These are phyloP conservation scores for Flammula alnicola DNA, from an alignment of 1,284 basidiomycete genomes.

Conservation along the genomic window DNA sequence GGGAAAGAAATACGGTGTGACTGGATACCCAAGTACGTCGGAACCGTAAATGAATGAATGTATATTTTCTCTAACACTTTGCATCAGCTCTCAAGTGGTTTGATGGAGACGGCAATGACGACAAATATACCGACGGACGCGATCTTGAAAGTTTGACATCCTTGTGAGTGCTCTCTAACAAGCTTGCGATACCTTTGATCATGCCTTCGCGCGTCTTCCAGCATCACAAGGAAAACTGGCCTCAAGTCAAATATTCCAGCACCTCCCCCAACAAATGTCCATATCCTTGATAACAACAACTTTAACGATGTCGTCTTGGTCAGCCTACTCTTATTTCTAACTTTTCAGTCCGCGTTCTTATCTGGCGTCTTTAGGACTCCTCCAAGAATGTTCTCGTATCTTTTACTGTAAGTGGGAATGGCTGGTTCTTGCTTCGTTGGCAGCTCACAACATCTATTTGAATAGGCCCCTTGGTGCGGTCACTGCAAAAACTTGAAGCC, in stretches of 20 bases:
- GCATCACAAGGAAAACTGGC: conserved; percentile 76
- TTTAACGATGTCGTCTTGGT: conserved; percentile 81
- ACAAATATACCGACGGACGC: conserved; percentile 79
- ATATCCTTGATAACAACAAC: conserved; percentile 70
- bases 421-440: conserved; percentile 1
- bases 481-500: conserved; percentile 91
- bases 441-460: conserved; percentile 7
- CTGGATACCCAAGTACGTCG: conserved; percentile 82
- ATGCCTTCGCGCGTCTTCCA: conserved; percentile 38
- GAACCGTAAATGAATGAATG: conserved; percentile 13
- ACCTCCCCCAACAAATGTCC: conserved; percentile 77
- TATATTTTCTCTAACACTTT: conserved; percentile 59
- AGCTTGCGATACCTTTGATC: not conserved
- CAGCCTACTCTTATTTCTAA: conserved; percentile 26
- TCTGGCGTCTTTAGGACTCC: conserved; percentile 54
- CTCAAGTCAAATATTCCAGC: conserved; percentile 87
- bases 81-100: conserved; percentile 99
- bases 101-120: conserved; percentile 64
- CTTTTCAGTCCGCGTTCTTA: not conserved
- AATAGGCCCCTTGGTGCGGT: conserved; percentile 82
- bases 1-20: conserved; percentile 77
- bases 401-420: conserved; percentile 75
- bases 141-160: conserved; percentile 79
- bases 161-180: conserved; percentile 59
- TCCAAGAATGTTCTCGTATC: conserved; percentile 88